Percentiles rank a stretch among this genome's conserved stretches.
Evolutionary conservation across 805 yeast genomes (phyloP).

Genomic region (Candida awuae): DNA sequence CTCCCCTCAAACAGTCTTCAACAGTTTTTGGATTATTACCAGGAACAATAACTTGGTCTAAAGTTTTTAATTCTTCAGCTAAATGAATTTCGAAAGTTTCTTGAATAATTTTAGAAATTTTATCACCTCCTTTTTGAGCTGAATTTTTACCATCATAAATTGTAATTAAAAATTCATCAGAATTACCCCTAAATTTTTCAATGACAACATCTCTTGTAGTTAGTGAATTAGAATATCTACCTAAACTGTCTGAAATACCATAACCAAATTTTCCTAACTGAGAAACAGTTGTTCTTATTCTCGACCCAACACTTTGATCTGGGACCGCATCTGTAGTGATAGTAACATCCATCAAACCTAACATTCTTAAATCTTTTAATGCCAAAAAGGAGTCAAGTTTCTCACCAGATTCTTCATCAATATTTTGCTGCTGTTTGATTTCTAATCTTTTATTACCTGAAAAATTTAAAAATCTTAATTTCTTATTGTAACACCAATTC

Average conservation of each 20-base stretch:
- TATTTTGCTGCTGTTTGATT: conserved; percentile 57
- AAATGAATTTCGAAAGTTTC: conserved; percentile 60
- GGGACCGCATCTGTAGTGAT: conserved; percentile 83
- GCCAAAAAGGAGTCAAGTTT: conserved; percentile 60
- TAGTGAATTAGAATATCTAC: conserved; percentile 49
- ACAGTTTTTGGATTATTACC: conserved; percentile 41
- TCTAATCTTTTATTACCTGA: conserved; percentile 92
- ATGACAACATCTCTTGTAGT: conserved; percentile 78
- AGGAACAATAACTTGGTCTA: conserved; percentile 28
- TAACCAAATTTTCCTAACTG: conserved; percentile 67
- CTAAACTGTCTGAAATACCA: conserved; percentile 88
- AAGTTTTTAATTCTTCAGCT: conserved; percentile 50
- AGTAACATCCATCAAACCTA: conserved; percentile 94
- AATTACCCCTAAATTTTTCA: conserved; percentile 80
- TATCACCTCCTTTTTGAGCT: conserved; percentile 49
- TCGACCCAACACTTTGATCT: conserved; percentile 72
- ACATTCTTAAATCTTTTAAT: conserved; percentile 57
- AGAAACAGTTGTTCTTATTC: conserved; percentile 87
- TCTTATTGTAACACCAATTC: conserved; percentile 89
- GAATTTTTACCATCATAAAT: conserved; percentile 76
- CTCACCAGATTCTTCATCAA: conserved; percentile 45
- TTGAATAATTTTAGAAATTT: conserved; percentile 66
- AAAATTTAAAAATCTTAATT: conserved; percentile 71
- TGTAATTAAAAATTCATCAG: conserved; percentile 73
- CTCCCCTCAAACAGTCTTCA: conserved; percentile 69